Conservation (phyloP, 345 rosid species). For the Pseudoturritis turrita region DNA sequence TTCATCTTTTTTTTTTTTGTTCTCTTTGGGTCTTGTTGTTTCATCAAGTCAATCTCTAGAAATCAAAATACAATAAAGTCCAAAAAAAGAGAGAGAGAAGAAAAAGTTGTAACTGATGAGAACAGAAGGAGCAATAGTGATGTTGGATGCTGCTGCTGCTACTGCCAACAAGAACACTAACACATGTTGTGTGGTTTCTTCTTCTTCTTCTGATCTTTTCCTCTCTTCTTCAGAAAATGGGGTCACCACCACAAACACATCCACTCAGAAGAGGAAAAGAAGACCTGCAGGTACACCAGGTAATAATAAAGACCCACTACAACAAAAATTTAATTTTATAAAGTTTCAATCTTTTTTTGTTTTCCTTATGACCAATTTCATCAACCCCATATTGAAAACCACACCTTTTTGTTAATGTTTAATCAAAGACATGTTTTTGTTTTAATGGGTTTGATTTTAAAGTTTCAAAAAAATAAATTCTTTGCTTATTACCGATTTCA, state of each 20-base stretch:
- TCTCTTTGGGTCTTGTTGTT: slow-evolving; percentile 14
- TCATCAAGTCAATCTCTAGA: slow-evolving; percentile 29
- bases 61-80: slow-evolving; percentile 16
- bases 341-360: not conserved
- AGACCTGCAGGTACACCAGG: slow-evolving; percentile 96
- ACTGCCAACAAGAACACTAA: slow-evolving; percentile 31
- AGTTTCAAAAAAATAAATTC: not conserved
- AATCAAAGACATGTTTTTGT: too few species aligned
- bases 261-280: slow-evolving; percentile 60
- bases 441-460: not conserved
- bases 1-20: not conserved
- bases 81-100: not conserved
- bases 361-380: too few species aligned
- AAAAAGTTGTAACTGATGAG: slow-evolving; percentile 25
- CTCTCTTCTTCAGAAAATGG: slow-evolving; percentile 53
- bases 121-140: slow-evolving; percentile 20
- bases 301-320: slow-evolving; percentile 30
- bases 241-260: slow-evolving; percentile 35
- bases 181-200: slow-evolving; percentile 33
- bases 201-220: slow-evolving; percentile 52
- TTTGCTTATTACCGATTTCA: not conserved
- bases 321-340: not conserved
- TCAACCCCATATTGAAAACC: too few species aligned
- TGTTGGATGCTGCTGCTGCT: slow-evolving; percentile 7
- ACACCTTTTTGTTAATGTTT: too few species aligned